phyloP scores from a whole-genome alignment of 306 rosid species.

The Oxytropis ochrocephala region DNA sequence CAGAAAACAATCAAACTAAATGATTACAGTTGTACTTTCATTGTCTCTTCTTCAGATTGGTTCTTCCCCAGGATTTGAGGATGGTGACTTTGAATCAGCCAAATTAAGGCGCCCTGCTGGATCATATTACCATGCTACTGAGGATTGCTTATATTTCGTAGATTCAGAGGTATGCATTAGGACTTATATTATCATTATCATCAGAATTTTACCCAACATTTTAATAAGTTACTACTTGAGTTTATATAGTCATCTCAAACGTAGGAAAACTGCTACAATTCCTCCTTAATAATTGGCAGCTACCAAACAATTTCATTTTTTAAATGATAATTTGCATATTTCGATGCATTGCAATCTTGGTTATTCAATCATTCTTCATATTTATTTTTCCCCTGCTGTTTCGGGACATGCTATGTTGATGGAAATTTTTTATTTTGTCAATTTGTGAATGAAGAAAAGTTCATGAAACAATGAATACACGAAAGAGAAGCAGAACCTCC shows the following conservation, averaged over 20 bases:
- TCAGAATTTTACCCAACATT: not conserved
- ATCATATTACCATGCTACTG: conserved; percentile 55
- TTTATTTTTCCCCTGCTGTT: not conserved
- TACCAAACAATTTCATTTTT: not conserved
- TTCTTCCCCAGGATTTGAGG: conserved; percentile 90
- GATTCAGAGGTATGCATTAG: conserved; percentile 80
- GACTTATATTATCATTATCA: not conserved
- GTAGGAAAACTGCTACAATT: not conserved
- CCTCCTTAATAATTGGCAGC: not conserved
- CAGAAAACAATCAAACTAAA: not conserved
- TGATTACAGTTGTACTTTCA: not conserved
- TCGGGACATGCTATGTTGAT: not conserved
- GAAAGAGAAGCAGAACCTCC: not conserved
- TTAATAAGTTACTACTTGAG: too few relatives aligned
- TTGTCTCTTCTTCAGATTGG: conserved; percentile 60
- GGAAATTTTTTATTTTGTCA: not conserved
- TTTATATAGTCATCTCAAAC: not conserved
- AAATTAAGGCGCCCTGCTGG: conserved; percentile 85
- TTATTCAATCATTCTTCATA: not conserved
- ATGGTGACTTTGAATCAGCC: conserved; percentile 79
- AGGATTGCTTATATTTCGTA: conserved; percentile 76
- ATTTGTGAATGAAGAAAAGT: not conserved
- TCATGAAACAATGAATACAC: not conserved
- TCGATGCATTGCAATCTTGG: not conserved
- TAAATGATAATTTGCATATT: not conserved